Percentiles rank a stretch among this genome's conserved stretches.
Evolutionary conservation across 495 filamentous ascomycete species (phyloP).

Genomic region (Aspergillus haitiensis): DNA sequence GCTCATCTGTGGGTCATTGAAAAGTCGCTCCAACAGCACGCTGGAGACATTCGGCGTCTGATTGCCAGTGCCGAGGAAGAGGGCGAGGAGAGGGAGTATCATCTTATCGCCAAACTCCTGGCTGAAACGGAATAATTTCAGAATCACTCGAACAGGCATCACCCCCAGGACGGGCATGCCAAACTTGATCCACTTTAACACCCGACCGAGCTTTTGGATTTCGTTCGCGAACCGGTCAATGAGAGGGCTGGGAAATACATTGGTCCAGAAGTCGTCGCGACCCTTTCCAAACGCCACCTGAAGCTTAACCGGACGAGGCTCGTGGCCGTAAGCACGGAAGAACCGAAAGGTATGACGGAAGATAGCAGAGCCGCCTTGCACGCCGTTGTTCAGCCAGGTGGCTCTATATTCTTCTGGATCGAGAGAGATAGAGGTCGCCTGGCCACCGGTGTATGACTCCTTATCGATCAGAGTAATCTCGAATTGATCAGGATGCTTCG

Average conservation of each 20-base stretch:
- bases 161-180: slow-evolving; percentile 71
- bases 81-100: slow-evolving; percentile 70
- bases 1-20: slow-evolving; percentile 69
- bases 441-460: slow-evolving; percentile 69
- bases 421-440: slow-evolving; percentile 75
- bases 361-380: slow-evolving; percentile 75
- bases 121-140: slow-evolving; percentile 70
- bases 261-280: slow-evolving; percentile 72
- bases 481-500: slow-evolving; percentile 72
- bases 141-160: slow-evolving; percentile 67
- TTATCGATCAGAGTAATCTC: slow-evolving; percentile 73
- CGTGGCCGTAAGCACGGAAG: slow-evolving; percentile 67
- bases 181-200: slow-evolving; percentile 68
- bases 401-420: slow-evolving; percentile 67
- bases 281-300: slow-evolving; percentile 83
- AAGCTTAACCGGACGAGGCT: slow-evolving; percentile 68
- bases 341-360: slow-evolving; percentile 83
- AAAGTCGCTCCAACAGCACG: slow-evolving; percentile 73
- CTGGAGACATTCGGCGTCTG: slow-evolving; percentile 74
- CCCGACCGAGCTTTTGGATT: slow-evolving; percentile 62
- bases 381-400: slow-evolving; percentile 80
- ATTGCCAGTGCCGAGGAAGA: slow-evolving; percentile 80
- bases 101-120: slow-evolving; percentile 73
- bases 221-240: slow-evolving; percentile 62
- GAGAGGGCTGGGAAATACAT: slow-evolving; percentile 71